Evolutionary conservation across 2,329 filamentous ascomycete species (phyloP), one percentile per base, ranked within the genome.

Genomic region (Phoma sp.): DNA sequence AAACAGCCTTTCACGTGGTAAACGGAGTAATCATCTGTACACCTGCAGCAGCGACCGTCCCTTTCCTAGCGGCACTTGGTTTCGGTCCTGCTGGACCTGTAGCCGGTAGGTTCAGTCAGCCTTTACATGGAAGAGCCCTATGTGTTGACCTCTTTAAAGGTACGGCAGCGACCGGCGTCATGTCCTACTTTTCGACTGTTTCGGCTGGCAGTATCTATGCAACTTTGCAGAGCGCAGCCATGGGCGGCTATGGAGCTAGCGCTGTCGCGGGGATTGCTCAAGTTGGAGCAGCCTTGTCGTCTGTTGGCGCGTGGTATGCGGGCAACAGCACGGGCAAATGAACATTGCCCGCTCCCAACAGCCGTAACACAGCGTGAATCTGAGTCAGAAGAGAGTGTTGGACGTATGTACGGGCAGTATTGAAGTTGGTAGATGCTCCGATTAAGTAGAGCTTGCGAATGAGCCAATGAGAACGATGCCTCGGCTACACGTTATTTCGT

Each of bases 211-310:
- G 64, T 5, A 5, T 64, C 7, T 68, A 63, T 28, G 68, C 71
- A 1, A 63, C 56, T 11, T 33, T 65, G 4, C 65, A 72, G 43
- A 73, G 69, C 38, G 71, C 68, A 9, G 67, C 65, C 4, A 73
- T 73, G 71, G 68, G 68, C 4, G 71, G 70, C 4, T 72, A 66
- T 32, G 69, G 71, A 5, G 67, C 57, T 5, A 52, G 60, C 25
- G 43, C 62, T 45, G 66, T 62, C 23, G 61, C 60, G 7, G 64
- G 60, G 1, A 56, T 56, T 12, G 61, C 62, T 5, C 60, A 67
- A 34, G 64, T 53, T 21, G 62, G 62, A n/a, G 65, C 66, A 25
- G 30, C 59, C 32, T 26, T 59, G 9, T 56, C 54, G 12, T 61
- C 62, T 15, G 47, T 51, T 9, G 33, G 46, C 15, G 57, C 55